Evolutionary conservation across 495 filamentous ascomycete species (phyloP), one percentile per base, ranked within the genome.

Genomic region (Aspergillus bridgeri): DNA sequence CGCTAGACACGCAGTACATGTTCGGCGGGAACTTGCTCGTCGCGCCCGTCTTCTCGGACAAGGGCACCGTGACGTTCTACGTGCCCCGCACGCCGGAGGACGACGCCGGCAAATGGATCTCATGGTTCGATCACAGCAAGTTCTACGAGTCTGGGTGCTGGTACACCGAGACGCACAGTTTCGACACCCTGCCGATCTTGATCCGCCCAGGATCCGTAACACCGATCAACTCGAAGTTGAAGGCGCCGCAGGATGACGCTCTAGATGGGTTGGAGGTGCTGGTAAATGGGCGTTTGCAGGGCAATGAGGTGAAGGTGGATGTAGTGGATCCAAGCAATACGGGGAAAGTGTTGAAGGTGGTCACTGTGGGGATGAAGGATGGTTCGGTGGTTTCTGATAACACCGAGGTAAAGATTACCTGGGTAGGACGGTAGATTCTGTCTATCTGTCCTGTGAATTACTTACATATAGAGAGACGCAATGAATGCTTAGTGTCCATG

Each of bases 1-100:
- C 76, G 25, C 64, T 88, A n/a, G 86, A 88, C 65, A 79, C 79
- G 29, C 84, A 87, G 68, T 88, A 85, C 61, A 86, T 87, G 83
- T 70, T 88, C 25, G 86, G 86, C 4, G 69, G 76, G 13, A 78
- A 75, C 23, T 67, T 87, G 22, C 69, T 87, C 38, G 78, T 84
- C 51, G 83, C 84, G 7, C 84, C 86, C 0, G 71, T 87, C 2
- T 87, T 88, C 48, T 76, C 81, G 4, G 81, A 86, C 62, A 69
- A 75, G 0, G 82, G 82, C 0, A 70, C 76, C 21, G 84, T 86
- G 0, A 77, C 83, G 11, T 87, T 87, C 63, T 88, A 88, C 63
- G 72, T 88, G 24, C 84, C 85, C 0, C 27, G 53, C 11, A 59
- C 58, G n/a, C 53, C 57, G 11, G 57, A 68, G 50, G 68, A 72